A percentile compares a stretch with the other conserved stretches of the same genome.
Evolutionary conservation across 192 early-diverging fungal species (phyloP).

Genomic region (Coemansia sp.): DNA sequence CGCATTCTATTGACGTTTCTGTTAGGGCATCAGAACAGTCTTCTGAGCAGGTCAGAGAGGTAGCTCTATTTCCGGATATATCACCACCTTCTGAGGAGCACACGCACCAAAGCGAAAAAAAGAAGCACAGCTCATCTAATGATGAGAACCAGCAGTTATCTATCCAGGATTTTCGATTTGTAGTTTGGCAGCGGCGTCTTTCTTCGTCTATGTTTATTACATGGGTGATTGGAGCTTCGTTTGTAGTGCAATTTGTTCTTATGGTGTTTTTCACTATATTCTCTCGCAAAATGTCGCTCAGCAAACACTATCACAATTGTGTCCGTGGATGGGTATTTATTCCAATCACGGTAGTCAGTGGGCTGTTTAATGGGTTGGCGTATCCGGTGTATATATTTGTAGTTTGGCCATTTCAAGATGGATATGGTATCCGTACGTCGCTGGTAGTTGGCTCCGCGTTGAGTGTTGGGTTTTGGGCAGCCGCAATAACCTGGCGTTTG

Average conservation of each 20-base stretch:
- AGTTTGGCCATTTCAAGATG: slow-evolving; percentile 18
- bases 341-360: not conserved
- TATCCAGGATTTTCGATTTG: not conserved
- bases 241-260: not conserved
- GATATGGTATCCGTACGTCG: slow-evolving; percentile 26
- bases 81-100: not conserved
- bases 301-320: slow-evolving; percentile 21
- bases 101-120: not conserved
- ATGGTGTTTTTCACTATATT: slow-evolving; percentile 20
- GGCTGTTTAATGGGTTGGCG: not conserved
- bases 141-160: not conserved
- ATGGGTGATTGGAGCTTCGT: slow-evolving; percentile 1
- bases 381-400: slow-evolving; percentile 5
- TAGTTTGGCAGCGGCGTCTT: slow-evolving; percentile 7
- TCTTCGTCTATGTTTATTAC: slow-evolving; percentile 12
- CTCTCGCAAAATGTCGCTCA: slow-evolving; percentile 20
- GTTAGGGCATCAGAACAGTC: too few species aligned
- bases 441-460: slow-evolving; percentile 11
- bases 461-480: slow-evolving; percentile 15
- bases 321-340: slow-evolving; percentile 12
- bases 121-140: too few species aligned
- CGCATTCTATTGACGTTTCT: too few species aligned
- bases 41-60: not conserved
- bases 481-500: slow-evolving; percentile 10
- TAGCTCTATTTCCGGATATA: not conserved